Conservation (phyloP, 352 stramenopile genomes). For the Globisporangium solare region DNA sequence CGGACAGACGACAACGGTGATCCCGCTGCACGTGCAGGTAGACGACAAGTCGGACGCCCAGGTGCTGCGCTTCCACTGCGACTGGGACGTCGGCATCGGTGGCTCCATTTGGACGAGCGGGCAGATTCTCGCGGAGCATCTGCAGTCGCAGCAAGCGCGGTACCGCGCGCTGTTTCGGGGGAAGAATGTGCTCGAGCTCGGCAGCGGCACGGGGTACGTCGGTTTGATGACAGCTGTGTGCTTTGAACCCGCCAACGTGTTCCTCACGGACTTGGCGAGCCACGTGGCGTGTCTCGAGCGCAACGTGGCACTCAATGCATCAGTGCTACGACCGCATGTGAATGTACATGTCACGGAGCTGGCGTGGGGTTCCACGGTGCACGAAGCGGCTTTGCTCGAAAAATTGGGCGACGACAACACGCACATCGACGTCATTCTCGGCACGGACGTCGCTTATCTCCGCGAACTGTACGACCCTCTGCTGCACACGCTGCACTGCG, state of each 20-base stretch:
- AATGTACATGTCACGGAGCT: constrained; percentile 55
- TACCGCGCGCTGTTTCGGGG: constrained; percentile 54
- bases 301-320: constrained; percentile 53
- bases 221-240: constrained; percentile 58
- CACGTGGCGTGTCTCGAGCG: constrained; percentile 54
- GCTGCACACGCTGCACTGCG: constrained; percentile 47
- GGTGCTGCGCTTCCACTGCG: constrained; percentile 63
- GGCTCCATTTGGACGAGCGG: constrained; percentile 82
- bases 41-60: constrained; percentile 21
- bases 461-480: constrained; percentile 71
- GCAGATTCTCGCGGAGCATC: constrained; percentile 57
- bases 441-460: constrained; percentile 78
- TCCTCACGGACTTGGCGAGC: constrained; percentile 59
- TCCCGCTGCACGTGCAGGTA: constrained; percentile 42
- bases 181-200: constrained; percentile 67
- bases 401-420: constrained; percentile 6
- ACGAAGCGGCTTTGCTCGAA: constrained; percentile 40
- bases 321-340: constrained; percentile 22
- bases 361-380: constrained; percentile 38
- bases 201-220: constrained; percentile 74
- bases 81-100: constrained; percentile 79
- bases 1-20: constrained; percentile 16
- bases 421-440: constrained; percentile 68
- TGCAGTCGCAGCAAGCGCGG: constrained; percentile 41
- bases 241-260: constrained; percentile 52